Base-by-base conservation (phyloP, 257 asterid genomes). In the Solanum lycopersicoides region DNA sequence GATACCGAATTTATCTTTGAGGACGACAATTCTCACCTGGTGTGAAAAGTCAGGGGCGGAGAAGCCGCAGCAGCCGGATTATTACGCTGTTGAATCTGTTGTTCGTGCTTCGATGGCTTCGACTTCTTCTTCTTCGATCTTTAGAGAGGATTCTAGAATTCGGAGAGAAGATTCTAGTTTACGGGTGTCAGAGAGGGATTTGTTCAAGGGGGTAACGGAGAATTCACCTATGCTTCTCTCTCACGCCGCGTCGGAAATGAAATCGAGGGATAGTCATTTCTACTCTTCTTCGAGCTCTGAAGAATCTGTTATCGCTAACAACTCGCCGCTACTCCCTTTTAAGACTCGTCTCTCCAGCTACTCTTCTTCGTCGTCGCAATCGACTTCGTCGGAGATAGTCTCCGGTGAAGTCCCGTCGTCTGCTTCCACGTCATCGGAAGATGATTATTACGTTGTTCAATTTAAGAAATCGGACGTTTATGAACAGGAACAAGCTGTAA, bases 221-320 rank as follows among this genome's bases (percentile, higher is more conserved):
- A 91, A 79, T n/a, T 94, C 98, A 50, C 91, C 83, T 86, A 72
- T 88, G 60, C 30, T 85, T 2, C 91, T 83, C 84, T 90, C 98
- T 7, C 98, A 89, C 41, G 92, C 98, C 13, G 91, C 91, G 9
- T 83, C 95, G 11, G 98, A 93, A 30, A 83, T 93, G 85, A 92
- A 89, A 76, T 90, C 87, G 2, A 80, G 93, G 86, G 86, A 89
- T 66, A 83, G 89, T 25, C 89, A 92, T 83, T 47, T 72, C 1
- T 90, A 85, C 10, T 92, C 91, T 41, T 92, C 95, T 12, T 89
- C 97, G 37, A 95, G 98, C 91, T 96, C 99, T 4, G 99, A 93
- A 41, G 99, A 96, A 89, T 97, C 99, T 6, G 99, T 95, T 2
- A 90, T 97, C 11, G 99, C 97, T 4, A 95, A 95, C 56, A 74